Evolutionary conservation across 306 rosid genomes (phyloP).

Genomic region (Pterocarpus macrocarpus): DNA sequence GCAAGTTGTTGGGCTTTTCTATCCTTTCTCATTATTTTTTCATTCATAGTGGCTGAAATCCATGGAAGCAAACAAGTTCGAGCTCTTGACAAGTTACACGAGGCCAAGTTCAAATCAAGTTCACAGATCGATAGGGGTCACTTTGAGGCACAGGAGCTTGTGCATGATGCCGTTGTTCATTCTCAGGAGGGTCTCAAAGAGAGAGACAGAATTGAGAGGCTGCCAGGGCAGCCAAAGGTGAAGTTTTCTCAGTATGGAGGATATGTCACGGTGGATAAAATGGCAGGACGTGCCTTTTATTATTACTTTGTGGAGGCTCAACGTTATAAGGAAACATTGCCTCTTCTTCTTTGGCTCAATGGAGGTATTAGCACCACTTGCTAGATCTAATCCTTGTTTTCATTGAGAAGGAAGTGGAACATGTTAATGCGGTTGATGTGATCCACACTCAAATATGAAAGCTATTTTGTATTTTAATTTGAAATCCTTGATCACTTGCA

Average conservation of each 20-base stretch:
- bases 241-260: constrained; percentile 77
- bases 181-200: constrained; percentile 61
- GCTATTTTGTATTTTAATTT: too few species aligned
- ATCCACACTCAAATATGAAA: too few species aligned
- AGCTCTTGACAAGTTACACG: background rate
- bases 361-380: constrained; percentile 62
- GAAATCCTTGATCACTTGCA: too few species aligned
- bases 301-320: constrained; percentile 74
- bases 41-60: background rate
- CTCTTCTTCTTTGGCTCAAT: constrained; percentile 95
- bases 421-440: too few species aligned
- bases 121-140: background rate
- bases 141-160: constrained; percentile 39
- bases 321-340: constrained; percentile 48
- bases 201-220: constrained; percentile 60
- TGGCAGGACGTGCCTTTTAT: constrained; percentile 73
- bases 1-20: background rate
- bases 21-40: background rate
- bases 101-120: constrained; percentile 19
- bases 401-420: too few species aligned
- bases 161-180: constrained; percentile 15
- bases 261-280: constrained; percentile 68
- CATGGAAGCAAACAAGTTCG: constrained; percentile 38
- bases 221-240: constrained; percentile 81
- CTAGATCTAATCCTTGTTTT: too few species aligned